A percentile compares a stretch with the other conserved stretches of the same genome.
Conservation (phyloP, 352 stramenopile genomes). For the Hyaloperonospora arabidopsidis region DNA sequence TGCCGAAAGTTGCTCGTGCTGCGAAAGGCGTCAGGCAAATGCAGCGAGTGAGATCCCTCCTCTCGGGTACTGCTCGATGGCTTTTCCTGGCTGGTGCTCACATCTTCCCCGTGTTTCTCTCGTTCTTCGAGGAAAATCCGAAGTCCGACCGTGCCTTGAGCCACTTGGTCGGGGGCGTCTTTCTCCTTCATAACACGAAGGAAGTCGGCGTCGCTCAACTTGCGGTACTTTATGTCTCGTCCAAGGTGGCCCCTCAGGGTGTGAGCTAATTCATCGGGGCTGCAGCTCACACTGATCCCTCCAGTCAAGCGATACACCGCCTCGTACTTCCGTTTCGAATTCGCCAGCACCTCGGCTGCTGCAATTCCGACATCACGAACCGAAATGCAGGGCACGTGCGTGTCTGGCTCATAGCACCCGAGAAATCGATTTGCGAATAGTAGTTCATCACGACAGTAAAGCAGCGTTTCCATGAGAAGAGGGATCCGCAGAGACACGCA, state of each 20-base stretch:
- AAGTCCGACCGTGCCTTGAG: slow-evolving; percentile 42
- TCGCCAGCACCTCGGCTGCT: slow-evolving; percentile 38
- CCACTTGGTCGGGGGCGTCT: slow-evolving; percentile 38
- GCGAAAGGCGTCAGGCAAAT: slow-evolving; percentile 27
- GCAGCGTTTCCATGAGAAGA: slow-evolving; percentile 66
- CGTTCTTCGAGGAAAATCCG: slow-evolving; percentile 41
- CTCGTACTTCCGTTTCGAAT: slow-evolving; percentile 43
- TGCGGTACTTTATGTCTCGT: slow-evolving; percentile 45
- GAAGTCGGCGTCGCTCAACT: slow-evolving; percentile 36
- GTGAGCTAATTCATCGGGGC: slow-evolving; percentile 34
- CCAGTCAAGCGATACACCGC: slow-evolving; percentile 48
- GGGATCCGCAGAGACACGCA: slow-evolving; percentile 59
- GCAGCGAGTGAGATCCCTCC: slow-evolving; percentile 8
- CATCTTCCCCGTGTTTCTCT: slow-evolving; percentile 13
- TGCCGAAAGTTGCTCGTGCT: slow-evolving; percentile 46
- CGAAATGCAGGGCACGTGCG: slow-evolving; percentile 55
- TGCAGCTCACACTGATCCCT: slow-evolving; percentile 29
- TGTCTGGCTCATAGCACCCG: slow-evolving; percentile 40
- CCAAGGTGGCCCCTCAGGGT: slow-evolving; percentile 32
- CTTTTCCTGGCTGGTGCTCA: slow-evolving; percentile 8
- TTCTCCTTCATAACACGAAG: slow-evolving; percentile 46
- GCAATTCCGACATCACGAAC: slow-evolving; percentile 55
- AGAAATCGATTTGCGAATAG: slow-evolving; percentile 57
- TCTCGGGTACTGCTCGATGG: slow-evolving; percentile 5
- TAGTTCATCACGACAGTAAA: slow-evolving; percentile 70